These are phyloP conservation scores for Stylonectria norvegica DNA, from an alignment of 2,329 filamentous ascomycete species.

Conservation along the genomic window DNA sequence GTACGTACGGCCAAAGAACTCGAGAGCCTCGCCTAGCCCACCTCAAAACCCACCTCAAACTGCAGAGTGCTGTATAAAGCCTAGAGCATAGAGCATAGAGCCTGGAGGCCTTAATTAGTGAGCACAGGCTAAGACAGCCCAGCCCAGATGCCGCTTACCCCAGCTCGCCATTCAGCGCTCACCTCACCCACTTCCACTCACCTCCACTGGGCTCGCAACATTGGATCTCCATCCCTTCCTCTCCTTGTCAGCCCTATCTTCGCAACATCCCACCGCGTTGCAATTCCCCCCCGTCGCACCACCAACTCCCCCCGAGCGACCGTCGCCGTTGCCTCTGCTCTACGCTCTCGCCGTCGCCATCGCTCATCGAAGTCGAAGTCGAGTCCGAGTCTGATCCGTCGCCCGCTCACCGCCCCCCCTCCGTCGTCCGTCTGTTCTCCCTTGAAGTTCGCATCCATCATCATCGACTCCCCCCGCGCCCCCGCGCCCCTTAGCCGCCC, in stretches of 20 bases:
- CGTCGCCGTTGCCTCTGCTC: slow-evolving; percentile 1
- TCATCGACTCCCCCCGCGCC: slow-evolving; percentile 1
- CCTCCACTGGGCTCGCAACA: slow-evolving; percentile 6
- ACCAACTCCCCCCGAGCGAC: slow-evolving; percentile 8
- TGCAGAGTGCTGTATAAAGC: too few relatives aligned
- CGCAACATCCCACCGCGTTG: slow-evolving; percentile 19
- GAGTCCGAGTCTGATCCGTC: neutral
- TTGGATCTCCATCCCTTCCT: slow-evolving; percentile 18
- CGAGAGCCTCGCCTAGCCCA: too few relatives aligned
- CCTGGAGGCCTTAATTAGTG: neutral
- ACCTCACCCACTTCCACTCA: slow-evolving; percentile 12
- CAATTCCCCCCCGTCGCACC: slow-evolving; percentile 10
- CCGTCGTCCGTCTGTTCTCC: slow-evolving; percentile 11
- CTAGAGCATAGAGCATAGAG: too few relatives aligned
- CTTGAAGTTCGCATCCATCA: slow-evolving; percentile 7
- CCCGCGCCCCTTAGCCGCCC: slow-evolving; percentile 16
- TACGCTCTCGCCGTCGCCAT: neutral
- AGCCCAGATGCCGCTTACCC: too few relatives aligned
- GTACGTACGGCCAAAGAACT: too few relatives aligned
- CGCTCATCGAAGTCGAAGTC: neutral
- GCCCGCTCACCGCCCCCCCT: slow-evolving; percentile 11
- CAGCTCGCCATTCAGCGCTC: slow-evolving; percentile 4
- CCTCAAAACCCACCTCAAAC: too few relatives aligned
- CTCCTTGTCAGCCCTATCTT: slow-evolving; percentile 29
- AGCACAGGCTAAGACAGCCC: too few relatives aligned